Evolutionary conservation across 805 yeast genomes (phyloP).

Genomic region (Pichia occidentalis): DNA sequence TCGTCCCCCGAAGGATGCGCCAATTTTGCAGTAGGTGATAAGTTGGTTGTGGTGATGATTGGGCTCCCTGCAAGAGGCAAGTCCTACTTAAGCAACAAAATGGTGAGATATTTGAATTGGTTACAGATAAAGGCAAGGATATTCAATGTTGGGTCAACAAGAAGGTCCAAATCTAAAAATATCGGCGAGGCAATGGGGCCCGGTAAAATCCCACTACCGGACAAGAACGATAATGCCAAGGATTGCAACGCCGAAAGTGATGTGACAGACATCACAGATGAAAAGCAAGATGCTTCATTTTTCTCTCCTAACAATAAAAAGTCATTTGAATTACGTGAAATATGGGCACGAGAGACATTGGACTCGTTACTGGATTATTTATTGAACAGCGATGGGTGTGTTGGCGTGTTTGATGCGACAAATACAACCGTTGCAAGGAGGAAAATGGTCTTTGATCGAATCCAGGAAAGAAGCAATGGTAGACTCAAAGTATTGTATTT

Average conservation of each 20-base stretch:
- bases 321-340: constrained; percentile 65
- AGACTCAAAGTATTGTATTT: constrained; percentile 73
- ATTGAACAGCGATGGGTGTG: constrained; percentile 75
- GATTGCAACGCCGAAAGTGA: too few relatives aligned
- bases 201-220: constrained; percentile 56
- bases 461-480: constrained; percentile 49
- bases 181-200: constrained; percentile 50
- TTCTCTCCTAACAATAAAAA: constrained; percentile 73
- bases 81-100: constrained; percentile 85
- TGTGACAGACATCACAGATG: too few relatives aligned
- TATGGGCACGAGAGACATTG: constrained; percentile 95
- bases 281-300: constrained; percentile 70
- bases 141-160: constrained; percentile 92
- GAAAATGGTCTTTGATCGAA: constrained; percentile 47
- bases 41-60: constrained; percentile 91
- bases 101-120: constrained; percentile 89
- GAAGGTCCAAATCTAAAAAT: constrained; percentile 59
- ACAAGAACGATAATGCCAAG: constrained; percentile 17
- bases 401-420: constrained; percentile 87
- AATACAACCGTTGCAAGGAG: constrained; percentile 68
- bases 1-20: constrained; percentile 70
- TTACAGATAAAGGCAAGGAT: constrained; percentile 84
- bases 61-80: constrained; percentile 96
- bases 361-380: constrained; percentile 79
- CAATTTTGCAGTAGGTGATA: constrained; percentile 48